Evolutionary conservation across 2,329 filamentous ascomycete species (phyloP), one percentile per base, ranked within the genome.

Genomic region (Chalaropsis ovoidea): DNA sequence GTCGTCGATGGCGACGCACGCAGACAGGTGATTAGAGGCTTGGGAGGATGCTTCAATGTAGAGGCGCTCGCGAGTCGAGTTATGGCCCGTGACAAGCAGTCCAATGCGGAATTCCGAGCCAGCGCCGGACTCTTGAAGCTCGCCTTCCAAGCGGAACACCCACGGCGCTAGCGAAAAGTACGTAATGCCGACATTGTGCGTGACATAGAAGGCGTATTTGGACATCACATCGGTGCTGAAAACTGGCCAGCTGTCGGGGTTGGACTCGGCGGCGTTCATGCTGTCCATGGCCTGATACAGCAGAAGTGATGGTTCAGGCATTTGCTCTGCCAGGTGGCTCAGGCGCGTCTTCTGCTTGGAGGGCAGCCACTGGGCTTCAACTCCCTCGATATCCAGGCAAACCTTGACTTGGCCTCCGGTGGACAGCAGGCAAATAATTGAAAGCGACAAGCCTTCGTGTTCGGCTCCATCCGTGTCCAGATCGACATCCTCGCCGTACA

Each of bases 331-430:
- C 11, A 78, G 71, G 11, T 76, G 74, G n/a, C 75, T 73, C 45
- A 76, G 68, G 70, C 76, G 81, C 0, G 77, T 77, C 70, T 80
- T 84, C 70, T 76, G 77, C 66, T 79, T 81, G 6, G 82, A 81
- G 0, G 82, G 82, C 22, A 87, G 75, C 84, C 84, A 87, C 71
- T 86, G 81, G n/a, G 84, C 84, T 71, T 86, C 81, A 17, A 86
- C 78, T 1, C 83, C 83, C 10, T 85, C 80, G 1, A 84, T 70
- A 69, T 87, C 84, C 13, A 87, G 76, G 69, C 83, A 86, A 45
- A 87, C 76, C 54, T 82, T 79, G 65, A 86, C 76, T 70, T 82
- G 82, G 2, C 84, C 84, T 69, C 81, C 85, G 2, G 80, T 82
- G 0, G 83, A 83, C 1, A 86, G 75, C 8, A 86, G 73, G 70